Percentiles rank a stretch among this genome's conserved stretches.
Conservation (phyloP, 345 rosid genomes). For the Arabidopsis thaliana region TAIR10.1 NC_003070.9:13331001-13331500, state of each 20-base stretch:
- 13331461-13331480: slow-evolving; percentile 6
- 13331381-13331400: background rate
- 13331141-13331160: background rate
- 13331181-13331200: slow-evolving; percentile 8
- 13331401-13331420: slow-evolving; percentile 17
- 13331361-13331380: background rate
- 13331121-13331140: slow-evolving; percentile 32
- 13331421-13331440: slow-evolving; percentile 11
- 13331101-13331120: slow-evolving; percentile 20
- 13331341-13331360: slow-evolving; percentile 34
- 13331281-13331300: slow-evolving; percentile 9
- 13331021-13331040: slow-evolving; percentile 9
- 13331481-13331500: background rate
- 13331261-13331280: background rate
- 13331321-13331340: slow-evolving; percentile 29
- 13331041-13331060: slow-evolving; percentile 6
- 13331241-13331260: slow-evolving; percentile 3
- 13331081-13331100: slow-evolving; percentile 1
- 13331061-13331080: background rate
- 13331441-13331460: slow-evolving; percentile 16
- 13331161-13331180: background rate
- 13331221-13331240: slow-evolving; percentile 32
- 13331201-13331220: slow-evolving; percentile 20
- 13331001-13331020: slow-evolving; percentile 27
- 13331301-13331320: background rate